Percentiles rank a stretch among this genome's conserved stretches.
Conservation (phyloP, 108 stramenopile genomes). For the Aureococcus anophagefferens region DNA sequence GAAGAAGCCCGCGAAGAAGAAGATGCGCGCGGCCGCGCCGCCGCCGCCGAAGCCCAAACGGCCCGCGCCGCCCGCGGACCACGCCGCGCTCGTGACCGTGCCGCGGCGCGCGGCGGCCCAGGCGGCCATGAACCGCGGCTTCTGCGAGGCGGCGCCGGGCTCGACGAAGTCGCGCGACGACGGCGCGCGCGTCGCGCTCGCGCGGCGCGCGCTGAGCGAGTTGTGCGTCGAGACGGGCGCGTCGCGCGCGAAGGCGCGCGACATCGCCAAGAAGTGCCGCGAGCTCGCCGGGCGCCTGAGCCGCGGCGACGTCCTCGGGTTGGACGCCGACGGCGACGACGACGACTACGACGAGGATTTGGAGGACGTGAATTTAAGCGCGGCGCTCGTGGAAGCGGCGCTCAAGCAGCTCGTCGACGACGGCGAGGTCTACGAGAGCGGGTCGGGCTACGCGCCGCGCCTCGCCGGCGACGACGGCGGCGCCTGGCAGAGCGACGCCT, state of each 20-base stretch:
- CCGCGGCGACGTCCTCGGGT: background rate
- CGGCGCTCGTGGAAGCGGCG: background rate
- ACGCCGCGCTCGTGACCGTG: no score
- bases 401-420: background rate
- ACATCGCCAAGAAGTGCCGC: background rate
- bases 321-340: background rate
- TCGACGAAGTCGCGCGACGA: background rate
- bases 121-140: background rate
- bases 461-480: no score
- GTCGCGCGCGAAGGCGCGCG: background rate
- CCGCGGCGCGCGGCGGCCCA: background rate
- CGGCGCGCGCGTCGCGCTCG: background rate
- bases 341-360: background rate
- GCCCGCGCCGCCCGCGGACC: no score
- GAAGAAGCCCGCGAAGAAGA: background rate
- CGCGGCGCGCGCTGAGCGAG: background rate
- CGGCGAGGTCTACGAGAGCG: background rate
- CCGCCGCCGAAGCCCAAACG: no score
- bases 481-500: no score
- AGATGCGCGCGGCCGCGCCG: no score
- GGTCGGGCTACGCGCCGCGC: no score
- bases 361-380: background rate
- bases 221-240: background rate
- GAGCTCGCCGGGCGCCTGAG: background rate
- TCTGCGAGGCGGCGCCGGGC: background rate